phyloP scores from a whole-genome alignment of 2,329 filamentous ascomycete genomes.

The Teratosphaeria nubilosa region DNA sequence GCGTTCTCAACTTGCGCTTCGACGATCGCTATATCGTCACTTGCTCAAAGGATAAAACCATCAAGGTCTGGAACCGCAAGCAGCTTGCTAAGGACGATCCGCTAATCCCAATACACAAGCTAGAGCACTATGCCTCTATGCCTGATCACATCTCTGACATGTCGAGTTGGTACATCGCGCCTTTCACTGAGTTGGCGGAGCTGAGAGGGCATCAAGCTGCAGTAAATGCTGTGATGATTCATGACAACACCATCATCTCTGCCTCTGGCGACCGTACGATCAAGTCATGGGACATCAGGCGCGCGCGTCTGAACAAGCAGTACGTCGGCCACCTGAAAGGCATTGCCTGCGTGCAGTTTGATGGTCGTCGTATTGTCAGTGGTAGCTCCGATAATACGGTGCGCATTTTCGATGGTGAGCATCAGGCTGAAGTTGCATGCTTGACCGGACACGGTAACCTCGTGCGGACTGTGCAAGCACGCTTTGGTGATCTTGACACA shows the following conservation, averaged over 20 bases:
- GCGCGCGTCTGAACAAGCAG: slow-evolving; percentile 63
- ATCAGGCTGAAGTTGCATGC: slow-evolving; percentile 80
- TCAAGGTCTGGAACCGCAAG: slow-evolving; percentile 87
- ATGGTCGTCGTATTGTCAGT: slow-evolving; percentile 84
- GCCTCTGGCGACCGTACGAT: slow-evolving; percentile 89
- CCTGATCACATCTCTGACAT: slow-evolving; percentile 22
- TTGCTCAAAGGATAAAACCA: slow-evolving; percentile 92
- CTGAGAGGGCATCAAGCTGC: slow-evolving; percentile 76
- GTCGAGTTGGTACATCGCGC: slow-evolving; percentile 44
- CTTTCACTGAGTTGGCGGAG: slow-evolving; percentile 68
- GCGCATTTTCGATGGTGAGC: slow-evolving; percentile 82
- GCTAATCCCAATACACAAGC: slow-evolving; percentile 23
- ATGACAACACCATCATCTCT: slow-evolving; percentile 77
- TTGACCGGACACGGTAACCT: slow-evolving; percentile 72
- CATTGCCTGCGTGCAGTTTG: slow-evolving; percentile 95
- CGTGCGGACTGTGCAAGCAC: slow-evolving; percentile 88
- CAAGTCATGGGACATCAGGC: slow-evolving; percentile 88
- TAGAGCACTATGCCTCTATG: slow-evolving; percentile 29
- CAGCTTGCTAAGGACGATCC: slow-evolving; percentile 44
- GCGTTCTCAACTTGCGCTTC: slow-evolving; percentile 86
- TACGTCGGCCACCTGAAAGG: slow-evolving; percentile 85
- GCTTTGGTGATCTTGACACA: slow-evolving; percentile 79
- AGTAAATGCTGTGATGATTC: slow-evolving; percentile 91
- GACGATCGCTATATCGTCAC: slow-evolving; percentile 87
- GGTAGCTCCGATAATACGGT: slow-evolving; percentile 95